phyloP scores from a whole-genome alignment of 768 basidiomycete genomes.

The Cystobasidium tubakii region DNA sequence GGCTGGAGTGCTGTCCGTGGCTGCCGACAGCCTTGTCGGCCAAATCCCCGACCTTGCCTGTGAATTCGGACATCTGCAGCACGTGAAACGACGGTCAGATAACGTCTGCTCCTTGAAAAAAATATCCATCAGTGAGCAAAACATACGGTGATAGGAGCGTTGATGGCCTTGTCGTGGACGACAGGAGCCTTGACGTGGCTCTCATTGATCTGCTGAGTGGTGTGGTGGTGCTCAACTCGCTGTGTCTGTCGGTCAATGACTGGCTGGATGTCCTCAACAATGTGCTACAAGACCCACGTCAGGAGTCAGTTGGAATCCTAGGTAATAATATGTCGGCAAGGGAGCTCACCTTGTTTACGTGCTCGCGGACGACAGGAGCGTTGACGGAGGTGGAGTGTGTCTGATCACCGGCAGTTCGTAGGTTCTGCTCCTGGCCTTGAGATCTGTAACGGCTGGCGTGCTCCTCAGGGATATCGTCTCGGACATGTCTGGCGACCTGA shows the following conservation, averaged over 20 bases:
- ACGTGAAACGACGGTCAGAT: background rate
- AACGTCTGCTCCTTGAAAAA: too few species aligned
- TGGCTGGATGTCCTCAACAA: conserved; percentile 35
- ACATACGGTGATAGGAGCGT: conserved; percentile 20
- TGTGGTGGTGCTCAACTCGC: conserved; percentile 37
- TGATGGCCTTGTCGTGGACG: conserved; percentile 15
- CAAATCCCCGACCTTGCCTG: conserved; percentile 26
- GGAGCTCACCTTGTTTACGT: conserved; percentile 20
- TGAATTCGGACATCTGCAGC: conserved; percentile 21
- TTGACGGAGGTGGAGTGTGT: conserved; percentile 35
- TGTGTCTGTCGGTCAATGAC: conserved; percentile 35
- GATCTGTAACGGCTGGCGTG: conserved; percentile 29
- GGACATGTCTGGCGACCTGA: conserved; percentile 24
- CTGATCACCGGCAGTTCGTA: conserved; percentile 30
- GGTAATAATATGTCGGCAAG: too few species aligned
- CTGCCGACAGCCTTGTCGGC: conserved; percentile 1
- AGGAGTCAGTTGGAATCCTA: too few species aligned
- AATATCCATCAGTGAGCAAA: too few species aligned
- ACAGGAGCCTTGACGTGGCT: conserved; percentile 34
- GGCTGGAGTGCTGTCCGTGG: conserved; percentile 8
- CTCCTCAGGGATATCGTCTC: conserved; percentile 31
- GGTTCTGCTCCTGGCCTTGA: conserved; percentile 17
- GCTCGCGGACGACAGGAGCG: conserved; percentile 35
- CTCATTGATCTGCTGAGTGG: conserved; percentile 34
- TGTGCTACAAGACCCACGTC: conserved; percentile 17